Conservation (phyloP, 2,329 filamentous ascomycete species). For the Colletotrichum simmondsii region DNA sequence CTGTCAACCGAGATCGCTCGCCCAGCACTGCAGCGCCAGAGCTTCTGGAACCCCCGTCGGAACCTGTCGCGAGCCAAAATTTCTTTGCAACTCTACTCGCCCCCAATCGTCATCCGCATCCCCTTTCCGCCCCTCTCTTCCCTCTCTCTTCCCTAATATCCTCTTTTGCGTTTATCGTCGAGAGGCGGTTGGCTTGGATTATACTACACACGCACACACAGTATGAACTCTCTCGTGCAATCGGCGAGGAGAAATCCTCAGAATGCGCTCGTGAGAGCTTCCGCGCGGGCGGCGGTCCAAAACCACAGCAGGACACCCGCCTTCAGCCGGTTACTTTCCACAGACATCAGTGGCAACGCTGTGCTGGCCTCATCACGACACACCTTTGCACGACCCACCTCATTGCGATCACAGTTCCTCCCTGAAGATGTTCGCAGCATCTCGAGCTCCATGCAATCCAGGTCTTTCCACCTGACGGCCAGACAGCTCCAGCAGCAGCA, state of each 20-base stretch:
- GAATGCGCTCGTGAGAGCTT: conserved; percentile 53
- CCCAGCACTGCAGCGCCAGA: conserved; percentile 37
- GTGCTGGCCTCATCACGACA: conserved; percentile 41
- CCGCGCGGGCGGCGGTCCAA: conserved; percentile 48
- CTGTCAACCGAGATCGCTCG: conserved; percentile 46
- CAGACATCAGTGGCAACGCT: conserved; percentile 39
- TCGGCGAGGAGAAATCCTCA: conserved; percentile 56
- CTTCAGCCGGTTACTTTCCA: conserved; percentile 57
- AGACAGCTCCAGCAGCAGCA: conserved; percentile 42
- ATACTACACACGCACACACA: conserved; percentile 35
- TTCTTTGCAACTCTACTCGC: conserved; percentile 45
- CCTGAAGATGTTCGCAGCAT: conserved; percentile 52
- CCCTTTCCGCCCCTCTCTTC: conserved; percentile 37
- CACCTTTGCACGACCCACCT: conserved; percentile 44
- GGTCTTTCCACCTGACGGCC: conserved; percentile 51
- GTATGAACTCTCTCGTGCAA: conserved; percentile 58
- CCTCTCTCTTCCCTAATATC: conserved; percentile 32
- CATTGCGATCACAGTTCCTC: conserved; percentile 59
- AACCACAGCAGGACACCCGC: conserved; percentile 58
- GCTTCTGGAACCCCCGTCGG: conserved; percentile 20
- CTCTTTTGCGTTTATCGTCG: conserved; percentile 40
- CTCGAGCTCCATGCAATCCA: conserved; percentile 46
- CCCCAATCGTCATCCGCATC: conserved; percentile 36
- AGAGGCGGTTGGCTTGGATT: conserved; percentile 39
- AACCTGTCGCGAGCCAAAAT: conserved; percentile 43